Base-by-base conservation (phyloP, 129 eudicot species). In the Gnaphalium uliginosum region DNA sequence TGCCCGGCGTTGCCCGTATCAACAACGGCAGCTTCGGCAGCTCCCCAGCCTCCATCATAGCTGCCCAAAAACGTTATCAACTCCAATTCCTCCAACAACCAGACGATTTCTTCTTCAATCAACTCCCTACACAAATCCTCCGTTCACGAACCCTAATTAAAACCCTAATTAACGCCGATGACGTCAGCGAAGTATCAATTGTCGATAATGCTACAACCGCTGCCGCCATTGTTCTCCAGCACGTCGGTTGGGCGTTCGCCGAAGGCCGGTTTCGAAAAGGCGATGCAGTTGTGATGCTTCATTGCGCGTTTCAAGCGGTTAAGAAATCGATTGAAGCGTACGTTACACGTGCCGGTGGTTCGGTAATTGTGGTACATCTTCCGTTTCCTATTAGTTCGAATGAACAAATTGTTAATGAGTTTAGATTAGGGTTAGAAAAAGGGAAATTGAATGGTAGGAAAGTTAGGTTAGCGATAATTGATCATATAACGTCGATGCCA, bases 171-270 rank as follows among this genome's bases (percentile, higher is more conserved):
- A 93, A 93, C 85, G 98, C 98, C 58, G 89, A 87, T 51, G 87
- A 82, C 41, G 84, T 93, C 5, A 78, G 83, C 6, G 95, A 90
- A 27, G 82, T 93, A 54, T 90, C 96, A 61, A 79, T 93, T 66
- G 96, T 93, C 14, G 98, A 93, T 64, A 93, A 93, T 76, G 98
- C 96, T 73, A 90, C 98, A 73, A 93, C 98, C 15, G 98, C 98
- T 26, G 89, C 96, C 19, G 96, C 98, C 21, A 82, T 93, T 59
- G 91, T 93, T 19, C 86, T 93, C 54, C 90, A 87, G 73, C 87
- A 88, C 69, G 76, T 86, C 26, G 78, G 87, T 9, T 78, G 96
- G 87, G 85, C 87, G 19, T 88, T 93, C 65, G 68, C 77, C 6
- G 85, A 86, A 60, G 79, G 88, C 69, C 70, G 72, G 15, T 93